Evolutionary conservation across 1,139 yeast species (phyloP), one percentile per base, ranked within the genome.

Genomic region (Geotrichum restrictum): DNA sequence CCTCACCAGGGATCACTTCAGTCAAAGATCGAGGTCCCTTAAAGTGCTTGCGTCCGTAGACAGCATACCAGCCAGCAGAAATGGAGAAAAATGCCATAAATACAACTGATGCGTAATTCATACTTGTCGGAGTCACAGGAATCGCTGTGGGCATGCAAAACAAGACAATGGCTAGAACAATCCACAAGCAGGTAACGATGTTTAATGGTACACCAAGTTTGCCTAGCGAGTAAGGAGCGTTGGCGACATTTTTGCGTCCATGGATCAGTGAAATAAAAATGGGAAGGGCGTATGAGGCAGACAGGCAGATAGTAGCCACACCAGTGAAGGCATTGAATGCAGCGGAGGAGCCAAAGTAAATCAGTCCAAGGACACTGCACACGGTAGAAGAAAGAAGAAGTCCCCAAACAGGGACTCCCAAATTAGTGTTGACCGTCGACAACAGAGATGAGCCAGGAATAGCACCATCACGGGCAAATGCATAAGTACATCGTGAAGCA

Each of bases 321-420:
- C 95, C 94, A 71, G 86, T 79, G 65, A 86, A 85, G 3, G 94
- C 89, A 66, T 83, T 85, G 67, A 86, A 84, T 0, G 93, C 93
- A 3, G 91, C 79, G 1, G 81, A 73, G 0, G 93, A 85, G 1
- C 86, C 69, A 47, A 87, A 70, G 4, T 91, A 83, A 34, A 86
- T 71, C 3, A 82, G 67, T 0, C 93, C 87, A 36, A 86, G 68
- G 1, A 80, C 51, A 5, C 77, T 78, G 45, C 88, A 81, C 1
- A 84, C 78, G 0, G 70, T 74, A 77, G 84, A 82, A n/a, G 88
- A 82, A 45, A 85, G 71, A 49, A 82, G 69, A 39, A 86, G 73
- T 0, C 94, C 86, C 65, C 86, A 82, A 60, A 78, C 81, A 1
- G 95, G 95, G 22, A 85, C 81, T 4, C 70, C 72, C 56, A 74